phyloP scores from a whole-genome alignment of 306 rosid genomes.

The Dalbergia oliveri region DNA sequence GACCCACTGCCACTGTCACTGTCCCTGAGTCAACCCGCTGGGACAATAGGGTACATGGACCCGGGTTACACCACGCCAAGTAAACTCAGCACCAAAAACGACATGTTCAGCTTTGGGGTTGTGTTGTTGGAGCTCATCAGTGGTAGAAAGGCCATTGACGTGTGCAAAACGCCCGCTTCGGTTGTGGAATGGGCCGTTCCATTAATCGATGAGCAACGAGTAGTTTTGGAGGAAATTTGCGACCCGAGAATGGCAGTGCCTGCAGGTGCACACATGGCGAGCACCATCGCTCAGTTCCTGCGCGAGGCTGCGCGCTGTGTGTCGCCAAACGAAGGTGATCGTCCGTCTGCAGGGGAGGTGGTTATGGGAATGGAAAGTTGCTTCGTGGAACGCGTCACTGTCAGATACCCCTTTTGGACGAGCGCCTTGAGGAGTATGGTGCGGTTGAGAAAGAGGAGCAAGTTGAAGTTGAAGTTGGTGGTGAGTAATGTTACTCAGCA shows the following conservation, averaged over 20 bases:
- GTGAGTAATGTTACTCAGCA: not conserved
- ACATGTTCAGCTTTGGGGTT: constrained; percentile 70
- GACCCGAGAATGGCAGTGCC: constrained; percentile 46
- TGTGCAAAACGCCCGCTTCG: constrained; percentile 44
- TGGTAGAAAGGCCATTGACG: constrained; percentile 59
- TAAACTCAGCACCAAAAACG: constrained; percentile 63
- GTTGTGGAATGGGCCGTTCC: constrained; percentile 64
- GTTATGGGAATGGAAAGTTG: constrained; percentile 49
- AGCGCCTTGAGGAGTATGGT: constrained; percentile 31
- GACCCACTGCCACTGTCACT: not conserved
- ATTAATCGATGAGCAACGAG: constrained; percentile 29
- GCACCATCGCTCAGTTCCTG: constrained; percentile 24
- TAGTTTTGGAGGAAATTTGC: constrained; percentile 6
- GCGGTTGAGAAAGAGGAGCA: constrained; percentile 28
- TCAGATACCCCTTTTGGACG: constrained; percentile 51
- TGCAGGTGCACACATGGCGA: constrained; percentile 1
- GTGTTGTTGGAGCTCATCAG: constrained; percentile 64
- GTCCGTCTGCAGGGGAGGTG: constrained; percentile 58
- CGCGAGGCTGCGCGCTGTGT: constrained; percentile 56
- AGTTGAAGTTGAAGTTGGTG: not conserved
- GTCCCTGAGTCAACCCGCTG: constrained; percentile 51
- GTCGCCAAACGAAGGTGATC: constrained; percentile 44
- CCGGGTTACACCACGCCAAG: constrained; percentile 57
- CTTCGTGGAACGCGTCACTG: constrained; percentile 21
- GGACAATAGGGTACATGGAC: constrained; percentile 72